Conservation (phyloP, 2,329 filamentous ascomycete species). For the Verticillium nonalfalfae region DNA sequence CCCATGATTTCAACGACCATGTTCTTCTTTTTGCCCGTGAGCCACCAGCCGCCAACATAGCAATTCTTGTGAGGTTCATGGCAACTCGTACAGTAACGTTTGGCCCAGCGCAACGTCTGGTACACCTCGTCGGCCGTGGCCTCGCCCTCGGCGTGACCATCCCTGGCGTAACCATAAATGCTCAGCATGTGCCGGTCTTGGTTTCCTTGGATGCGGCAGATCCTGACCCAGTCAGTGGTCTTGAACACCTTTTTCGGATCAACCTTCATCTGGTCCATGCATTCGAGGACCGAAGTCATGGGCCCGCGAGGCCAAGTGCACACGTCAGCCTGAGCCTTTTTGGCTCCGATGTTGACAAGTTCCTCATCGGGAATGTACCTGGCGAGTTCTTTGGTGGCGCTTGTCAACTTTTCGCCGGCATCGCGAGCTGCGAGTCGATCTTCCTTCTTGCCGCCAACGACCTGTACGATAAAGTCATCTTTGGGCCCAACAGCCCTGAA, state of each 20-base stretch:
- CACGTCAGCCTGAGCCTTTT: neutral
- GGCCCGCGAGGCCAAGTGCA: neutral
- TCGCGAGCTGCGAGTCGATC: neutral
- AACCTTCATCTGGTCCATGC: neutral
- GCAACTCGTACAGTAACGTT: neutral
- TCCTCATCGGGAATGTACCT: too few species aligned
- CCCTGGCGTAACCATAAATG: neutral
- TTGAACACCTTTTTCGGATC: neutral
- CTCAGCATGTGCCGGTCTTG: neutral
- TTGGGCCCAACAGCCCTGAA: neutral
- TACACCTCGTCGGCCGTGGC: neutral
- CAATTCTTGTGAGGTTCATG: neutral
- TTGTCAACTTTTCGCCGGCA: too few species aligned
- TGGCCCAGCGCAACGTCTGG: neutral
- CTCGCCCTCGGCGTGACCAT: neutral
- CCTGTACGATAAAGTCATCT: neutral
- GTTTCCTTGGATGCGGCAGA: neutral
- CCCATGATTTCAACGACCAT: neutral
- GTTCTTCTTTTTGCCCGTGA: neutral
- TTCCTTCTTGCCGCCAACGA: neutral
- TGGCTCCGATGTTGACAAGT: too few species aligned
- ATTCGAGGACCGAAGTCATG: neutral
- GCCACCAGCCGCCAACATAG: neutral
- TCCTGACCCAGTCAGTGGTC: neutral
- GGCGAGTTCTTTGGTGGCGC: too few species aligned